A percentile compares a stretch with the other conserved stretches of the same genome.
These are phyloP conservation scores for Ophiostoma australiae DNA, from an alignment of 2,329 filamentous ascomycete species.

Conservation along the genomic window DNA sequence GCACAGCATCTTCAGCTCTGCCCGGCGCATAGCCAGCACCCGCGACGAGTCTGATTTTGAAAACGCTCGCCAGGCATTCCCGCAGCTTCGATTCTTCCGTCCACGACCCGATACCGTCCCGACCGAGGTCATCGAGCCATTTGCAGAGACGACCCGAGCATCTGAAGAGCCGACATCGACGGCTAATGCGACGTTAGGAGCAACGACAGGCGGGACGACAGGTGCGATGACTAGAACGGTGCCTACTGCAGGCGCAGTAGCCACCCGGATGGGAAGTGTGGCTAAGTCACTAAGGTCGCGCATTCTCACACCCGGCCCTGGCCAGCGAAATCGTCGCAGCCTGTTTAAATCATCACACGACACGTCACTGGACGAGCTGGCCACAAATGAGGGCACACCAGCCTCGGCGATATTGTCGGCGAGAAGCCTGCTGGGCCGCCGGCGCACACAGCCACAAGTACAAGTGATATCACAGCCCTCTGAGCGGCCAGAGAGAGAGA, in stretches of 20 bases:
- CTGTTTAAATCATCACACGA: constrained; percentile 16
- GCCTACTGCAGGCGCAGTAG: background rate
- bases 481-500: constrained; percentile 9
- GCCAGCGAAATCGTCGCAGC: constrained; percentile 16
- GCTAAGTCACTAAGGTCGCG: constrained; percentile 16
- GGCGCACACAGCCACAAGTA: constrained; percentile 7
- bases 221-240: background rate
- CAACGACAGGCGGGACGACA: background rate
- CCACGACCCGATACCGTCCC: constrained; percentile 19
- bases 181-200: background rate
- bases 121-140: constrained; percentile 2
- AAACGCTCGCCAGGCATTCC: constrained; percentile 25
- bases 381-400: constrained; percentile 16
- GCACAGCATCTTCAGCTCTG: constrained; percentile 26
- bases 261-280: background rate
- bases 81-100: constrained; percentile 26
- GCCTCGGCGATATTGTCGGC: constrained; percentile 16
- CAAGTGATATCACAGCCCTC: background rate
- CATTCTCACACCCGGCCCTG: constrained; percentile 22
- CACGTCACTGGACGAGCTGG: constrained; percentile 21
- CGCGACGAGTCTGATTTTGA: constrained; percentile 22
- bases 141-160: background rate
- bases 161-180: background rate
- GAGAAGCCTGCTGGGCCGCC: constrained; percentile 17
- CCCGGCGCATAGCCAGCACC: constrained; percentile 14